Evolutionary conservation across 2,329 filamentous ascomycete species (phyloP).

Genomic region (Paramyrothecium roridum): DNA sequence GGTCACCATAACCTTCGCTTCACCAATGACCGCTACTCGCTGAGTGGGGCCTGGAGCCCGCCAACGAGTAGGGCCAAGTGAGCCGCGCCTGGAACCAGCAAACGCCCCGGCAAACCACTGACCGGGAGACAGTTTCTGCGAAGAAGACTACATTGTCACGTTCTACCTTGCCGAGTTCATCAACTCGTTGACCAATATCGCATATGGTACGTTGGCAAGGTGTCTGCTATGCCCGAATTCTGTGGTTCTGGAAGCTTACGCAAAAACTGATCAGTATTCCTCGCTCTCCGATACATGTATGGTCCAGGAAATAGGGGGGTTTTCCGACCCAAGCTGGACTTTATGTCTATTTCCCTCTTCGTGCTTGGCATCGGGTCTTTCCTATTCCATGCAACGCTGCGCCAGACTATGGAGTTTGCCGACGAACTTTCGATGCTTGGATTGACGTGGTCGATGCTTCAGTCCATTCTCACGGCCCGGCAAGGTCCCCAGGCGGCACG

Average conservation of each 20-base stretch:
- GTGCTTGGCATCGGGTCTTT: conserved; percentile 39
- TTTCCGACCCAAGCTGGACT: conserved; percentile 29
- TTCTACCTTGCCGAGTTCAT: conserved; percentile 41
- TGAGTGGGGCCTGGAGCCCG: conserved; percentile 33
- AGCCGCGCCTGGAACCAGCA: conserved; percentile 7
- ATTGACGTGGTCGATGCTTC: conserved; percentile 48
- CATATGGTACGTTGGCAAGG: conserved; percentile 34
- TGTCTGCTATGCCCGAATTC: background rate
- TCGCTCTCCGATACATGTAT: conserved; percentile 35
- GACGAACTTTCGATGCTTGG: conserved; percentile 60
- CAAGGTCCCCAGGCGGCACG: conserved; percentile 30
- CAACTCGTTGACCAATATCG: conserved; percentile 37
- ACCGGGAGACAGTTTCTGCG: conserved; percentile 29
- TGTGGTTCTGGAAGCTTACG: too few relatives aligned
- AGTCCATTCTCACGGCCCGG: conserved; percentile 42
- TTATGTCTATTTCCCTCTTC: conserved; percentile 37
- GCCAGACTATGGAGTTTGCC: conserved; percentile 38
- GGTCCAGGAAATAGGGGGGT: conserved; percentile 23
- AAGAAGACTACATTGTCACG: conserved; percentile 47
- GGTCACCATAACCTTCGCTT: conserved; percentile 34
- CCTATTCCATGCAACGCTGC: conserved; percentile 43
- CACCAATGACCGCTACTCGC: conserved; percentile 27
- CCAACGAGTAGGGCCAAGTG: conserved; percentile 37
- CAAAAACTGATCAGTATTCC: conserved; percentile 36
- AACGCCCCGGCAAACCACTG: conserved; percentile 1